Evolutionary conservation across 192 early-diverging fungal genomes (phyloP).

Genomic region (Backusella morwellensis): DNA sequence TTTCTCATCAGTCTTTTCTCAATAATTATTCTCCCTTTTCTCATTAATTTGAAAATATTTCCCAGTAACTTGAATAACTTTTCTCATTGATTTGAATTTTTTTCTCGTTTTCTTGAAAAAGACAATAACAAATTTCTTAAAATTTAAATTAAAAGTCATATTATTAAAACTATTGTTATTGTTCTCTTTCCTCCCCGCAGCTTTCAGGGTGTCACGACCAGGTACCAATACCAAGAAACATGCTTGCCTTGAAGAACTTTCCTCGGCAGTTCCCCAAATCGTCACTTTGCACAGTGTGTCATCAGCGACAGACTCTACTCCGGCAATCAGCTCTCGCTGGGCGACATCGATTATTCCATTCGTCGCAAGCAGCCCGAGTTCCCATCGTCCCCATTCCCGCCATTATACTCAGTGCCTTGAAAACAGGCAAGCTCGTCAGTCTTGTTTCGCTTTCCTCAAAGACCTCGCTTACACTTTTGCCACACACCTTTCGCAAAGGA

Average conservation of each 20-base stretch:
- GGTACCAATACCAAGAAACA: conserved; percentile 9
- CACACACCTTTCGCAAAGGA: conserved; percentile 26
- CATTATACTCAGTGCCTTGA: conserved; percentile 22
- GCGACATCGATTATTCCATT: conserved; percentile 27
- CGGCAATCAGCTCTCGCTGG: not conserved
- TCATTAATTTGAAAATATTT: too few species aligned
- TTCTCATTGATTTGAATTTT: too few species aligned
- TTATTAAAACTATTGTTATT: not conserved
- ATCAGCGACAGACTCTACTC: not conserved
- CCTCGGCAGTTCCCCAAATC: not conserved
- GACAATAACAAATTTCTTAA: too few species aligned
- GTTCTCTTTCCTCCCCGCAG: not conserved
- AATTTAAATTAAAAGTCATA: not conserved
- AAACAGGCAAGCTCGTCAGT: conserved; percentile 36
- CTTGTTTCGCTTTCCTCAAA: conserved; percentile 36
- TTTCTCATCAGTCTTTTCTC: too few species aligned
- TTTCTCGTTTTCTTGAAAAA: too few species aligned
- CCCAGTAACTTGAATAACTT: too few species aligned
- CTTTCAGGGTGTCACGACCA: conserved; percentile 10
- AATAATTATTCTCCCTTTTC: too few species aligned
- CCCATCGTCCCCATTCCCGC: conserved; percentile 38
- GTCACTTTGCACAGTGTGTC: not conserved
- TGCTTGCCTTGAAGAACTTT: not conserved
- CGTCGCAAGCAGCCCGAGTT: conserved; percentile 4
- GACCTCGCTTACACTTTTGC: conserved; percentile 33